These are phyloP conservation scores for Quercus tomentella DNA, from an alignment of 331 rosid species.

Conservation along the genomic window DNA sequence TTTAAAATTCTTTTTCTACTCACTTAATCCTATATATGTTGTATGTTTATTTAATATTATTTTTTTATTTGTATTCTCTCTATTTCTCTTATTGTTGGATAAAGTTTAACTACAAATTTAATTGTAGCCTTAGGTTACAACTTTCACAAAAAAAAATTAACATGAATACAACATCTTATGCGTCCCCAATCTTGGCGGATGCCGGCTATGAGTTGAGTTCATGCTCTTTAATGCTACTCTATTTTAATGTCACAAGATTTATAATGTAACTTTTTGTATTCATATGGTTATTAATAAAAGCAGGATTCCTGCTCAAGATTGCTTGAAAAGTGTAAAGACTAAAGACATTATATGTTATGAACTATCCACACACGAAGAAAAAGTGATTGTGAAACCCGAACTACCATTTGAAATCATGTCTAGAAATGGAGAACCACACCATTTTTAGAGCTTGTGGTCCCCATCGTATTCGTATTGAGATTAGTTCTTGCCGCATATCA, in stretches of 20 bases:
- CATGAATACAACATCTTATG: too few species aligned
- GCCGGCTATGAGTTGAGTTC: too few species aligned
- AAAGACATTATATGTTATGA: constrained; percentile 13
- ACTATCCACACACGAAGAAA: constrained; percentile 10
- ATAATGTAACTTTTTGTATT: not conserved
- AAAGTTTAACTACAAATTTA: too few species aligned
- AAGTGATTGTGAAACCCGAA: constrained; percentile 27
- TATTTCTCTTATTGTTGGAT: too few species aligned
- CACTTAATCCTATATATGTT: not conserved
- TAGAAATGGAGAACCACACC: constrained; percentile 25
- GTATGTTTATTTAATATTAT: not conserved
- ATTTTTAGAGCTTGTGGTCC: constrained; percentile 33
- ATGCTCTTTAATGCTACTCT: not conserved
- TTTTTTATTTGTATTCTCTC: too few species aligned
- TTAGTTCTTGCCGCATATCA: constrained; percentile 10
- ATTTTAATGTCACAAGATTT: not conserved
- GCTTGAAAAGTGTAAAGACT: not conserved
- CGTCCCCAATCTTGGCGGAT: not conserved
- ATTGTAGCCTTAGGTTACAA: too few species aligned
- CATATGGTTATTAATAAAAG: not conserved
- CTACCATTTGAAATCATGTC: constrained; percentile 31
- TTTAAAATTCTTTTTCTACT: too few species aligned
- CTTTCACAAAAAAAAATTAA: too few species aligned
- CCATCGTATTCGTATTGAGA: constrained; percentile 26
- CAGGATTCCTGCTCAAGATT: not conserved